Evolutionary conservation across 192 early-diverging fungal species (phyloP), one percentile per base, ranked within the genome.

Genomic region (Chytriomyces sp.): DNA sequence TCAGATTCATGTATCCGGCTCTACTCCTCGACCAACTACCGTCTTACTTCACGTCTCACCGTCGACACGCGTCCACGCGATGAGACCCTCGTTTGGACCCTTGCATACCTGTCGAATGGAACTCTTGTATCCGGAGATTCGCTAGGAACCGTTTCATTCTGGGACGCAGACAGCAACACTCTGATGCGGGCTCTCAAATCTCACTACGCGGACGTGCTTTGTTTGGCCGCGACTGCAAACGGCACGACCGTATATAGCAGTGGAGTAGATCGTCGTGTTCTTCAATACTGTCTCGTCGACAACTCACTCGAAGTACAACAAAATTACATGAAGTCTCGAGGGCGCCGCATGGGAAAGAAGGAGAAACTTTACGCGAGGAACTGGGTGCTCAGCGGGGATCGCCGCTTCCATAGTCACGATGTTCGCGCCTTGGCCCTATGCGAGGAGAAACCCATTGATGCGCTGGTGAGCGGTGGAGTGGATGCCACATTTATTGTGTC

Each of bases 401-500:
- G 93, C 56, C 88, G 94, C 61, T 96, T 92, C 80, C 96, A 99
- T 78, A 91, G 91, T 17, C 94, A 99, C 75, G 96, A 99, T 75
- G 93, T 99, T 37, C 89, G 93, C 31, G 91, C 95, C 25, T 65
- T 99, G 26, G 90, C 90, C 1, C 81, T 95, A 36, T 83, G 91
- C 73, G 92, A 94, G 55, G 81, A 80, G 58, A 79, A 87, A 39
- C 78, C 81, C 14, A 79, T 87, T 34, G 89, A 92, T 34, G 76
- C 89, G 8, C 73, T 98, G 40, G 88, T 96, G 39, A 90, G 93
- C 41, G 96, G 94, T 53, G 78, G 79, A n/a, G 72, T 86, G 8
- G 85, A 86, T 62, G 78, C 78, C 22, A 72, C 71, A 32, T 57
- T 86, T 8, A 68, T 78, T 8, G 41, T 83, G 10, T 79, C 79